These are phyloP conservation scores for Mortierella sp. DNA, from an alignment of 371 early-diverging fungal genomes.

Conservation along the genomic window DNA sequence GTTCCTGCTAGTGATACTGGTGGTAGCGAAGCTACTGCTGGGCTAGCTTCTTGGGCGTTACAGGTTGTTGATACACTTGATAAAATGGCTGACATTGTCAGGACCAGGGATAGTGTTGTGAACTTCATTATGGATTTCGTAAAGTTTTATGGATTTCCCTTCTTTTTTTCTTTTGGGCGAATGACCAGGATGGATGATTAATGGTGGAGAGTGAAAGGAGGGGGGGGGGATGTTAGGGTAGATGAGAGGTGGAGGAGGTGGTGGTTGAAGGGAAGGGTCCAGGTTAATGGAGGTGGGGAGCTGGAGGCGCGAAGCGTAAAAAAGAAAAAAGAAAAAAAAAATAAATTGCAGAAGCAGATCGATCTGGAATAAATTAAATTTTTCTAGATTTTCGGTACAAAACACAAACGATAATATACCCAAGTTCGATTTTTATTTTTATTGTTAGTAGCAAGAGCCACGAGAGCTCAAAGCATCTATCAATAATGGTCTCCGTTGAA, in stretches of 20 bases:
- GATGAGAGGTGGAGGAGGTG: background rate
- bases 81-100: slow-evolving; percentile 17
- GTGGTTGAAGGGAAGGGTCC: background rate
- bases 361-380: background rate
- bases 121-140: slow-evolving; percentile 27
- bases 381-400: background rate
- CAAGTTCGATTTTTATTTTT: too few relatives aligned
- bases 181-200: background rate
- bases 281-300: background rate
- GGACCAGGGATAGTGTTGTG: slow-evolving; percentile 18
- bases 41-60: slow-evolving; percentile 3
- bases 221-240: background rate
- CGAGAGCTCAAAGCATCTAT: too few relatives aligned
- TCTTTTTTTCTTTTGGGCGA: background rate
- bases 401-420: too few relatives aligned
- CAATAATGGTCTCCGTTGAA: too few relatives aligned
- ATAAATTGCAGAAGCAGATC: background rate
- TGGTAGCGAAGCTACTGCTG: background rate
- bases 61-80: slow-evolving; percentile 7
- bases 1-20: background rate
- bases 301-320: background rate
- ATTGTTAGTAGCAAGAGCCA: too few relatives aligned
- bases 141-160: background rate
- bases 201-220: background rate
- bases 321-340: background rate